Evolutionary conservation across 1,284 basidiomycete genomes (phyloP).

Genomic region (Hymenochaete sp.): DNA sequence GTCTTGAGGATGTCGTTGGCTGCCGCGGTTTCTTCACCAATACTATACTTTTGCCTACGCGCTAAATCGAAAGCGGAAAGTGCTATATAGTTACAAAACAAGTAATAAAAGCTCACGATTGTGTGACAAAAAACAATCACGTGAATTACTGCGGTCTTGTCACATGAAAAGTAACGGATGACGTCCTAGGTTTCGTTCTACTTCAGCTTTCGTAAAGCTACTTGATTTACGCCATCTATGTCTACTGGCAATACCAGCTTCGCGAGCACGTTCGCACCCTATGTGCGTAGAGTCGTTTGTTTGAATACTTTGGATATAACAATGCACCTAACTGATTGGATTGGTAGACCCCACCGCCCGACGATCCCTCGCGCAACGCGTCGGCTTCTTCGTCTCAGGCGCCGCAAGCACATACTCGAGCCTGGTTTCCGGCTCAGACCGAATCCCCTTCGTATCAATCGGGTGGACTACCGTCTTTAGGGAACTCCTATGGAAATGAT

Average conservation of each 20-base stretch:
- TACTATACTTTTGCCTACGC: too few species aligned
- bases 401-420: constrained; percentile 20
- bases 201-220: too few species aligned
- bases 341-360: constrained; percentile 50
- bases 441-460: constrained; percentile 54
- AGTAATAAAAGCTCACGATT: too few species aligned
- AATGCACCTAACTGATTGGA: neutral
- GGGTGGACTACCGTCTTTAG: constrained; percentile 55
- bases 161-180: too few species aligned
- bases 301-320: neutral
- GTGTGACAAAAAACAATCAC: too few species aligned
- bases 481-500: constrained; percentile 31
- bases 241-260: too few species aligned
- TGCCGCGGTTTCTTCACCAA: too few species aligned
- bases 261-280: constrained; percentile 41
- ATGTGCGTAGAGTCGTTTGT: constrained; percentile 33
- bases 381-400: constrained; percentile 23
- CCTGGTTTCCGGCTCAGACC: constrained; percentile 50
- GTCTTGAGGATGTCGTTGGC: neutral
- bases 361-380: constrained; percentile 31
- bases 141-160: too few species aligned
- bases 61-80: too few species aligned
- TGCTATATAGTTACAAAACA: too few species aligned
- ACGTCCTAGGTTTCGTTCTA: too few species aligned
- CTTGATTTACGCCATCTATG: too few species aligned